phyloP scores from a whole-genome alignment of 345 rosid species.

The Dimocarpus longan region DNA sequence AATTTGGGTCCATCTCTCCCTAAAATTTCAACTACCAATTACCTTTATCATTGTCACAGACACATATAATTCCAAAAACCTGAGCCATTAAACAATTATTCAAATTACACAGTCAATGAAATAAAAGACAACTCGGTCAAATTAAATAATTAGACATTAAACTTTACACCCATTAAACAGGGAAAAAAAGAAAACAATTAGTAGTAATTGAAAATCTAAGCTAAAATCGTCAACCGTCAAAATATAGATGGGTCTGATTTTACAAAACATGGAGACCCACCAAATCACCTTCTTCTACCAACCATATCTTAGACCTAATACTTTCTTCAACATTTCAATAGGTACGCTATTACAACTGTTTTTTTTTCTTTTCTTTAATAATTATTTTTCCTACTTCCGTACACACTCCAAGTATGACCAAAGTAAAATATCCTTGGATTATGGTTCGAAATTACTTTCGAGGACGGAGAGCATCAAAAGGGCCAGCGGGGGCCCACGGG shows the following conservation, averaged over 20 bases:
- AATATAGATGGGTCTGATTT: constrained; percentile 34
- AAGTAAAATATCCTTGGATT: constrained; percentile 29
- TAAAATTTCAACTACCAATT: background rate
- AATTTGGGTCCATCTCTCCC: constrained; percentile 10
- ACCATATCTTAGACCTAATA: constrained; percentile 42
- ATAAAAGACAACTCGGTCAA: background rate
- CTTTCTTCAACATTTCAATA: constrained; percentile 13
- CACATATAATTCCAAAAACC: background rate
- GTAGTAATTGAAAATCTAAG: constrained; percentile 16
- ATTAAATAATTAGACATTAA: background rate
- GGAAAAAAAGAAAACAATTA: background rate
- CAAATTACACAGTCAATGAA: background rate
- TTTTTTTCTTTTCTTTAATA: background rate
- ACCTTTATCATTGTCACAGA: background rate
- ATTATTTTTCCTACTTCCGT: background rate
- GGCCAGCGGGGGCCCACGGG: constrained; percentile 53
- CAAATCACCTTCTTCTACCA: constrained; percentile 40
- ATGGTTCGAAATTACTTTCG: constrained; percentile 34
- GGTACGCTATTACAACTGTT: constrained; percentile 16
- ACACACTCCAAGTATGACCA: background rate
- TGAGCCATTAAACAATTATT: background rate
- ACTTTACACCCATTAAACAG: constrained; percentile 10
- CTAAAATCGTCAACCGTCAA: constrained; percentile 26
- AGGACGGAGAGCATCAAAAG: constrained; percentile 55
- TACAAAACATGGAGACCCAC: constrained; percentile 62